Conservation (phyloP, 2,329 filamentous ascomycete species). For the Volutella citrinella region DNA sequence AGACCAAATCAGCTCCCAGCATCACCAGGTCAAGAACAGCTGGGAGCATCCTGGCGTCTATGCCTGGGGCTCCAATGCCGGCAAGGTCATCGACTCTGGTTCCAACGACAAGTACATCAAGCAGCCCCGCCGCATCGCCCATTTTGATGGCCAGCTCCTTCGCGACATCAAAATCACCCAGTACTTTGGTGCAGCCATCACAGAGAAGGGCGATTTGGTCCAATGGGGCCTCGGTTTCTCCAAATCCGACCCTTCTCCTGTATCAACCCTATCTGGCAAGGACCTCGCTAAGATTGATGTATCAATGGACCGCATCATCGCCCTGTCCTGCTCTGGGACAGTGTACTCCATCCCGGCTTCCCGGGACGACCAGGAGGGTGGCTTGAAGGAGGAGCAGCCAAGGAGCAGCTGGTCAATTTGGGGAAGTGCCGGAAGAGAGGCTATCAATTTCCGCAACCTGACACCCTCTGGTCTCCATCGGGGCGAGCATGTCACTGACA, state of each 20-base stretch:
- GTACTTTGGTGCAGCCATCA: constrained; percentile 80
- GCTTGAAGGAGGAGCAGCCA: constrained; percentile 59
- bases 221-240: constrained; percentile 88
- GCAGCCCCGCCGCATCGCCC: constrained; percentile 71
- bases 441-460: constrained; percentile 70
- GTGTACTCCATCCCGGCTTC: constrained; percentile 85
- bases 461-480: constrained; percentile 62
- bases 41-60: constrained; percentile 84
- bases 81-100: constrained; percentile 80
- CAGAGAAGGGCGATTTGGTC: constrained; percentile 81
- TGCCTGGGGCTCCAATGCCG: constrained; percentile 86
- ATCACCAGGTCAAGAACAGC: constrained; percentile 82
- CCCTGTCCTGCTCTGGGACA: constrained; percentile 67
- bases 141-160: constrained; percentile 80
- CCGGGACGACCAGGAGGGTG: constrained; percentile 64
- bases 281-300: constrained; percentile 73
- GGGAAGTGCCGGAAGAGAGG: constrained; percentile 34
- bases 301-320: constrained; percentile 80
- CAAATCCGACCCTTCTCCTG: constrained; percentile 59
- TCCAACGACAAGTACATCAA: constrained; percentile 77
- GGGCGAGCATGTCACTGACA: constrained; percentile 70
- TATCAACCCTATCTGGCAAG: constrained; percentile 74
- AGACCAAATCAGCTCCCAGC: constrained; percentile 78
- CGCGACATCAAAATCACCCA: constrained; percentile 83
- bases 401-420: constrained; percentile 70